Percentiles rank a stretch among this genome's conserved stretches.
These are phyloP conservation scores for Volvox africanus DNA, from an alignment of 139 green algal genomes.

Conservation along the genomic window DNA sequence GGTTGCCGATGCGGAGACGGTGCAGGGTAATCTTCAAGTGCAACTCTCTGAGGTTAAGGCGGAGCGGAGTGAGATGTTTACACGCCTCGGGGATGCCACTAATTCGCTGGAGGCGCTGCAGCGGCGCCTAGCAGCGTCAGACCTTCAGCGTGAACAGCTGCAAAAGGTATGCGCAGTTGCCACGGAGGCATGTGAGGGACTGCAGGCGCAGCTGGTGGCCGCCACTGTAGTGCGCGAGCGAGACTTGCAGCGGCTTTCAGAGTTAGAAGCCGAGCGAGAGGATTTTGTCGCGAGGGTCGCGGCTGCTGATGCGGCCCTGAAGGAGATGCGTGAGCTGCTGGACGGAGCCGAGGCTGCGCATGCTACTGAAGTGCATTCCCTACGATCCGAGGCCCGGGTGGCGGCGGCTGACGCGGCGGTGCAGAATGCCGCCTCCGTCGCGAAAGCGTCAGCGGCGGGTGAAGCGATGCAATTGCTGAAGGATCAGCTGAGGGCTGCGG, in stretches of 20 bases:
- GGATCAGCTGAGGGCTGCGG: not conserved
- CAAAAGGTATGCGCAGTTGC: too few species aligned
- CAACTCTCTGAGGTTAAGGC: not conserved
- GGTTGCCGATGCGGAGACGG: not conserved
- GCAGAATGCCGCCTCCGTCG: not conserved
- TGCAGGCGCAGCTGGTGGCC: conserved; percentile 2
- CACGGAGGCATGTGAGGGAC: not conserved
- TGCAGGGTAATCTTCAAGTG: not conserved
- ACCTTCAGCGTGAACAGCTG: not conserved
- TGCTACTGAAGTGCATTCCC: not conserved
- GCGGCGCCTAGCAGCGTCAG: not conserved
- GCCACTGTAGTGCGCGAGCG: not conserved
- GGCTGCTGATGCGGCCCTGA: not conserved
- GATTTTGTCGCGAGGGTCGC: not conserved
- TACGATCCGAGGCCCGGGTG: not conserved
- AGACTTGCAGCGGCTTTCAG: not conserved
- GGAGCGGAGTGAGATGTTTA: not conserved
- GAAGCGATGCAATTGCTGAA: not conserved
- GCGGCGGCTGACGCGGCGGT: too few species aligned
- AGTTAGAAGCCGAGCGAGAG: not conserved
- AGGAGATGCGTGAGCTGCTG: not conserved
- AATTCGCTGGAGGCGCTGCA: not conserved
- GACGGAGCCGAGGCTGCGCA: not conserved
- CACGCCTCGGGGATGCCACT: not conserved
- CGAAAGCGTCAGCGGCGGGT: not conserved